These are phyloP conservation scores for Entomortierella lignicola DNA, from an alignment of 192 early-diverging fungal species.

Conservation along the genomic window DNA sequence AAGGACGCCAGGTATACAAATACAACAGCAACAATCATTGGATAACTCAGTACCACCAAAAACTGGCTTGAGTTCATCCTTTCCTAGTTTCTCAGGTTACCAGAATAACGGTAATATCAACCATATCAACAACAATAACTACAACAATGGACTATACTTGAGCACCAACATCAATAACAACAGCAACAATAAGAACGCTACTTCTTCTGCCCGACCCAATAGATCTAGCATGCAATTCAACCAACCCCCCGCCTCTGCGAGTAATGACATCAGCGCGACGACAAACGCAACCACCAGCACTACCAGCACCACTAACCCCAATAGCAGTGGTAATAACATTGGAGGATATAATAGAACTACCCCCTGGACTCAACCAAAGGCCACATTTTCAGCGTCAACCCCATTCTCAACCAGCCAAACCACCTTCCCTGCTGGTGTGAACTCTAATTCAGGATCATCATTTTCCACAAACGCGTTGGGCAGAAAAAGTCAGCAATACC, in stretches of 20 bases:
- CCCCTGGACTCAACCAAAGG: conserved; percentile 16
- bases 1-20: conserved; percentile 8
- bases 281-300: background rate
- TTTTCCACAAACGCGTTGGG: conserved; percentile 3
- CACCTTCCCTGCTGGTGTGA: background rate
- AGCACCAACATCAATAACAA: background rate
- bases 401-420: background rate
- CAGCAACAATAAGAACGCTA: background rate
- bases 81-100: background rate
- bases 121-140: conserved; percentile 13
- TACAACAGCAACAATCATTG: conserved; percentile 9
- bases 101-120: background rate
- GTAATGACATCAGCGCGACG: background rate
- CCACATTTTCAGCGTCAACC: background rate
- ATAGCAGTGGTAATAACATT: background rate
- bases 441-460: background rate
- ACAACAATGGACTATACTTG: conserved; percentile 8
- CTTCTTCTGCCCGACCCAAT: background rate
- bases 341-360: background rate
- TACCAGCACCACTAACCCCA: background rate
- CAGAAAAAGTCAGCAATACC: conserved; percentile 13
- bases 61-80: background rate
- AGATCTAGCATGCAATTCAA: background rate
- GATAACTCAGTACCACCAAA: background rate
- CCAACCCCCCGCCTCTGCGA: conserved; percentile 2